These are phyloP conservation scores for Penicillium bialowiezense DNA, from an alignment of 495 filamentous ascomycete genomes.

Conservation along the genomic window DNA sequence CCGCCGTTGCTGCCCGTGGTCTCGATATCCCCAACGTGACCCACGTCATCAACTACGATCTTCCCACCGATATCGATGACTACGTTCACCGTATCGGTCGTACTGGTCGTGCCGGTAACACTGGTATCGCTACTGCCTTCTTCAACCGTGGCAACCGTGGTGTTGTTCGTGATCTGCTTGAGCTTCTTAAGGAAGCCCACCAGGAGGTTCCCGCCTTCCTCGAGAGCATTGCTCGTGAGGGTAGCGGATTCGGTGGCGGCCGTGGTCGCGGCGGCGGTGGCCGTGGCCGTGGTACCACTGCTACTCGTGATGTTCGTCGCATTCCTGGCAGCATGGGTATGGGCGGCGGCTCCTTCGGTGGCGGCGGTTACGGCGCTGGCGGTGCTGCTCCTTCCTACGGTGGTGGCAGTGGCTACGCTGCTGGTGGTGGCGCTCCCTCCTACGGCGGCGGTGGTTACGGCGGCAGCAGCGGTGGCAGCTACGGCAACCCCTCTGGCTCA, in stretches of 20 bases:
- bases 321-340: conserved; percentile 34
- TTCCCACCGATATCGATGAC: conserved; percentile 98
- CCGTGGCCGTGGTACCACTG: conserved; percentile 54
- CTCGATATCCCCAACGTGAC: conserved; percentile 98
- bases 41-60: conserved; percentile 98
- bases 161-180: conserved; percentile 91
- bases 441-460: conserved; percentile 27
- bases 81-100: conserved; percentile 99
- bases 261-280: conserved; percentile 69
- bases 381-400: conserved; percentile 26
- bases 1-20: conserved; percentile 91
- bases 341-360: conserved; percentile 46
- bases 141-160: conserved; percentile 99
- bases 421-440: conserved; percentile 29
- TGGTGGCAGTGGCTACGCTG: conserved; percentile 47
- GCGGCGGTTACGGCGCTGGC: conserved; percentile 47
- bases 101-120: conserved; percentile 99
- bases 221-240: conserved; percentile 94
- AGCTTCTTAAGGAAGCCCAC: conserved; percentile 95
- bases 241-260: conserved; percentile 72
- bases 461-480: conserved; percentile 52
- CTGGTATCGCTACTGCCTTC: conserved; percentile 96
- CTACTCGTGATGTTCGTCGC: conserved; percentile 89
- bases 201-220: conserved; percentile 93
- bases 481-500: conserved; percentile 82